A percentile compares a stretch with the other conserved stretches of the same genome.
phyloP scores from a whole-genome alignment of 169 alveolate genomes.

The Babesia ovata region DNA sequence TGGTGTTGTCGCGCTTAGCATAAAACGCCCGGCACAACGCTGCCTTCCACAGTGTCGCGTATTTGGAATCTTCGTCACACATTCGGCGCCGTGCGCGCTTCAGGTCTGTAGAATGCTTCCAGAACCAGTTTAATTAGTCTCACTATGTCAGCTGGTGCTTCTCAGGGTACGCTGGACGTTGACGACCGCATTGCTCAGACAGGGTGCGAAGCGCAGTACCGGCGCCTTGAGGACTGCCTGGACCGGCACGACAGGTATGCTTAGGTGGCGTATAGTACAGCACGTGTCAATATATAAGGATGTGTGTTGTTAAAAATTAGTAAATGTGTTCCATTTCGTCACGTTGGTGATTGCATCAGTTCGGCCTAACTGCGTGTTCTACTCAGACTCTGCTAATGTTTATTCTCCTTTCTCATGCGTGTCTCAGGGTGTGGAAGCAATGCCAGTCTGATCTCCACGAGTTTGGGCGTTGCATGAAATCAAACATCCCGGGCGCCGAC shows the following conservation, averaged over 20 bases:
- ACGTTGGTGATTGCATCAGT: neutral
- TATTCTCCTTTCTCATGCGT: neutral
- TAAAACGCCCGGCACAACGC: neutral
- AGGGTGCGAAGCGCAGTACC: conserved; percentile 70
- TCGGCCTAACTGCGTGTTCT: neutral
- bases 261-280: neutral
- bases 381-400: no score
- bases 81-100: neutral
- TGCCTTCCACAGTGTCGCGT: neutral
- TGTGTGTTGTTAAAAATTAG: neutral
- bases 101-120: neutral
- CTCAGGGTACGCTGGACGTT: conserved; percentile 29
- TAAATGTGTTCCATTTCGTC: no score
- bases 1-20: no score
- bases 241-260: conserved; percentile 68
- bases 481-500: neutral
- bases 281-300: neutral
- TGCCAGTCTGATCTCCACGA: conserved; percentile 70
- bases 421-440: conserved; percentile 66
- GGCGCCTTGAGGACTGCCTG: conserved; percentile 65
- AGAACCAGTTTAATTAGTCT: neutral
- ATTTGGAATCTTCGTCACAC: neutral
- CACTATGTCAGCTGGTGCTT: conserved; percentile 7
- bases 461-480: conserved; percentile 37
- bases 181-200: conserved; percentile 69